Conservation (phyloP, 257 asterid species). For the Euphrasia confusa region DNA sequence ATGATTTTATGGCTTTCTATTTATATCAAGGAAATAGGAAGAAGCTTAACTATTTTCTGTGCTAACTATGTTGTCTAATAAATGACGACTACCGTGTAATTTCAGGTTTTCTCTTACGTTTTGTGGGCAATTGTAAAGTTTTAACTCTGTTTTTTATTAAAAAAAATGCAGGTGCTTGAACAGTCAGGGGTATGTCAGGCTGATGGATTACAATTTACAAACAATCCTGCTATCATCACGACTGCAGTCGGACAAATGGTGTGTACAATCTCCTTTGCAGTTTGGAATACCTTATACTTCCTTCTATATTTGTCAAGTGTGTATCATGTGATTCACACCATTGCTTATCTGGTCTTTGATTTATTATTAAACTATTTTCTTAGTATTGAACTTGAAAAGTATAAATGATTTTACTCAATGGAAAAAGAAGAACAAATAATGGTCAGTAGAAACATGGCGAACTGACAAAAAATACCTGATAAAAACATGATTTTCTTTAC, state of each 20-base stretch:
- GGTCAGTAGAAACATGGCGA: background rate
- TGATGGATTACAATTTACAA: constrained; percentile 45
- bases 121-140: constrained; percentile 1
- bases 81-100: background rate
- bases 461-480: background rate
- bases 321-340: no score
- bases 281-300: background rate
- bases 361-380: no score
- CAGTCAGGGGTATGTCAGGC: constrained; percentile 67
- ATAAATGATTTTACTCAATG: no score
- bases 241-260: constrained; percentile 95
- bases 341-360: no score
- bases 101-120: constrained; percentile 12
- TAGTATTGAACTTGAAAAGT: no score
- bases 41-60: no score
- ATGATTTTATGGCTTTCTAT: background rate
- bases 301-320: background rate
- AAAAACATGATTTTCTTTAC: background rate
- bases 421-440: background rate
- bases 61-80: background rate
- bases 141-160: background rate
- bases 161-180: constrained; percentile 57
- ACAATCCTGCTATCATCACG: constrained; percentile 53
- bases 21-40: no score
- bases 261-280: constrained; percentile 15